A percentile compares a stretch with the other conserved stretches of the same genome.
Evolutionary conservation across 768 basidiomycete species (phyloP).

Genomic region (Sarcodon sp.): DNA sequence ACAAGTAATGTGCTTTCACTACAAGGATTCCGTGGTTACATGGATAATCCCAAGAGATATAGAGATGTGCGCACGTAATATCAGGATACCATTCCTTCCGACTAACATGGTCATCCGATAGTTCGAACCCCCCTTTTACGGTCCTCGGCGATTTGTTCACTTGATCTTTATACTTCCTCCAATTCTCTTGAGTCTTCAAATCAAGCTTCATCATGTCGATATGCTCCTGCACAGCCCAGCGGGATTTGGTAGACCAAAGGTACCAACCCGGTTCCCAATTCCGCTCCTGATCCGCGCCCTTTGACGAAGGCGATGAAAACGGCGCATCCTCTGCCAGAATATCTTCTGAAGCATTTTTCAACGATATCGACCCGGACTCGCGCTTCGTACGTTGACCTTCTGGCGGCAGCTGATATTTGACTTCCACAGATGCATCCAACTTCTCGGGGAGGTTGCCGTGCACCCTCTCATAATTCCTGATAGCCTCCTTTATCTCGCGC

Average conservation of each 20-base stretch:
- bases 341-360: not conserved
- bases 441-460: slow-evolving; percentile 3
- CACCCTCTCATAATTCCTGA: not conserved
- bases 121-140: not conserved
- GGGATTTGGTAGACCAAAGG: slow-evolving; percentile 49
- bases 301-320: not conserved
- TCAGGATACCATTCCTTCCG: too few relatives aligned
- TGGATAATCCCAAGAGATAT: not conserved
- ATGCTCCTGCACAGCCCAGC: slow-evolving; percentile 40
- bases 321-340: slow-evolving; percentile 7
- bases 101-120: too few relatives aligned
- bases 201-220: slow-evolving; percentile 45
- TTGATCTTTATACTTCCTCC: slow-evolving; percentile 26
- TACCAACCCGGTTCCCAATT: slow-evolving; percentile 73
- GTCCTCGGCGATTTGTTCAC: slow-evolving; percentile 39
- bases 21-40: slow-evolving; percentile 1
- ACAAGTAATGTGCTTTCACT: slow-evolving; percentile 33
- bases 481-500: slow-evolving; percentile 3
- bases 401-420: slow-evolving; percentile 45
- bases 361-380: not conserved
- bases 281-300: slow-evolving; percentile 24
- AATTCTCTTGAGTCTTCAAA: slow-evolving; percentile 35
- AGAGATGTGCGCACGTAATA: not conserved
- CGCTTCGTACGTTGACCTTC: slow-evolving; percentile 38
- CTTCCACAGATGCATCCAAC: slow-evolving; percentile 3